Conservation (phyloP, 805 yeast genomes). For the Wickerhamomyces alni region DNA sequence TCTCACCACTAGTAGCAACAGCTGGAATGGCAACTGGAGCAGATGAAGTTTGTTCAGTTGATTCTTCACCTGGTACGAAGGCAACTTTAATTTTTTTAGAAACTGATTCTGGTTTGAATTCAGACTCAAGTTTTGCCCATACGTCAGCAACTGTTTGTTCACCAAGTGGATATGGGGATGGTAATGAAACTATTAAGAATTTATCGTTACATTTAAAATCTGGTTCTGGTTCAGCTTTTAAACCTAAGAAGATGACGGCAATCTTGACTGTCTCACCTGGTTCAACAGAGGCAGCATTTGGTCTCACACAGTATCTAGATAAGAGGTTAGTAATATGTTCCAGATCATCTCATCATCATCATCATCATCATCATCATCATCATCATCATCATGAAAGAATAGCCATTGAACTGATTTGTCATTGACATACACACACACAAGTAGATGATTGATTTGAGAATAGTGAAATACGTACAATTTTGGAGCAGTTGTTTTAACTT, state of each 20-base stretch:
- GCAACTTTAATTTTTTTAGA: slow-evolving; percentile 65
- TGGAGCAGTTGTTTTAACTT: slow-evolving; percentile 98
- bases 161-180: slow-evolving; percentile 55
- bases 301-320: slow-evolving; percentile 75
- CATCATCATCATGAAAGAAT: too few species aligned
- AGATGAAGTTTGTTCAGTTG: slow-evolving; percentile 5
- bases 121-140: slow-evolving; percentile 71
- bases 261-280: slow-evolving; percentile 74
- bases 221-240: slow-evolving; percentile 64
- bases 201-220: slow-evolving; percentile 86
- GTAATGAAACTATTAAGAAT: slow-evolving; percentile 82
- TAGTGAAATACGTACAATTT: slow-evolving; percentile 48
- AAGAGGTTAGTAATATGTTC: background rate
- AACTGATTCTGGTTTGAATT: slow-evolving; percentile 45
- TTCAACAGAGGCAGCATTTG: slow-evolving; percentile 76
- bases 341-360: too few species aligned
- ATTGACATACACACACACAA: too few species aligned
- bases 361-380: too few species aligned
- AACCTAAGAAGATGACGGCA: slow-evolving; percentile 80
- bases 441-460: too few species aligned
- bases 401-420: too few species aligned
- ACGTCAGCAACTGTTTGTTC: slow-evolving; percentile 56
- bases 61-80: slow-evolving; percentile 30
- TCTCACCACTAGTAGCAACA: slow-evolving; percentile 1
- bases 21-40: background rate